A percentile compares a stretch with the other conserved stretches of the same genome.
phyloP scores from a whole-genome alignment of 768 basidiomycete genomes.

The Tubosaeta sp. region DNA sequence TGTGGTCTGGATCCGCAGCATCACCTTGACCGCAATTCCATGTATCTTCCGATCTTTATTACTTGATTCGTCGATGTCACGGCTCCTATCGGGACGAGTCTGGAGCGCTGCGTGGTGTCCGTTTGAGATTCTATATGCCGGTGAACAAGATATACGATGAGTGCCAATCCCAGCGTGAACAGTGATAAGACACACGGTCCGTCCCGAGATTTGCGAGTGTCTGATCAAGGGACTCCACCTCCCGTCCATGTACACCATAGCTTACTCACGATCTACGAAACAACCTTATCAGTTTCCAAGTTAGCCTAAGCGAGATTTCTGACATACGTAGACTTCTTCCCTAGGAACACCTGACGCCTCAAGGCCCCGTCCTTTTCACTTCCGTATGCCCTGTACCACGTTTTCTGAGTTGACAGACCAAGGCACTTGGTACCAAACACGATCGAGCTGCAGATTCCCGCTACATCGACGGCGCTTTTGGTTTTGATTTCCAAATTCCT shows the following conservation, averaged over 20 bases:
- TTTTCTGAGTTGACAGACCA: constrained; percentile 15
- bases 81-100: constrained; percentile 53
- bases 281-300: not conserved
- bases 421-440: constrained; percentile 43
- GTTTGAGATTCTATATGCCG: constrained; percentile 76
- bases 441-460: constrained; percentile 81
- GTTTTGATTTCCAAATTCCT: constrained; percentile 81
- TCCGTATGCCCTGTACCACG: constrained; percentile 47
- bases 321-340: constrained; percentile 61
- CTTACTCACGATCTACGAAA: constrained; percentile 62
- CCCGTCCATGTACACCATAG: constrained; percentile 60
- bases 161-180: not conserved
- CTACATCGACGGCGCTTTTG: constrained; percentile 71
- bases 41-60: constrained; percentile 55
- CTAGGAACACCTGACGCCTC: constrained; percentile 74
- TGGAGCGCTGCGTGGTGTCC: constrained; percentile 62
- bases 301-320: not conserved
- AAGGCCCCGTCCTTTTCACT: constrained; percentile 79
- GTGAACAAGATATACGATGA: constrained; percentile 60
- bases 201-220: constrained; percentile 75
- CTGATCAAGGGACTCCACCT: constrained; percentile 70
- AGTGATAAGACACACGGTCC: constrained; percentile 47
- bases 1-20: not conserved
- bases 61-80: constrained; percentile 61
- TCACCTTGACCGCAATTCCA: constrained; percentile 71